These are phyloP conservation scores for Phytophthora sojae DNA, from an alignment of 352 stramenopile genomes.

Conservation along the genomic window DNA sequence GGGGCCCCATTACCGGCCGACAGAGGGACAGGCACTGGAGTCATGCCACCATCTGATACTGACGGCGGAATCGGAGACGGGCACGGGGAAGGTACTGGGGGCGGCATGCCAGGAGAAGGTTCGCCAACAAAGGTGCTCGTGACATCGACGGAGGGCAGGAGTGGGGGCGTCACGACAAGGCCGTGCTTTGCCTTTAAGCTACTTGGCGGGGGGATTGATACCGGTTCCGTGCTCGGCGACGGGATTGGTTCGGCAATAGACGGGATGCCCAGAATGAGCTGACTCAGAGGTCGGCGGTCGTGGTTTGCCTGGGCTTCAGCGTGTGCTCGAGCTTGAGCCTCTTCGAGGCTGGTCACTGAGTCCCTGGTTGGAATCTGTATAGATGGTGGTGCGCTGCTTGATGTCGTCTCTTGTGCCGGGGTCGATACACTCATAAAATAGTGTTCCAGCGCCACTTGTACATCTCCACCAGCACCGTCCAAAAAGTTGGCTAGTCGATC, in stretches of 20 bases:
- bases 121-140: constrained; percentile 52
- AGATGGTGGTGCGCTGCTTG: constrained; percentile 12
- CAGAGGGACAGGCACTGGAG: constrained; percentile 4
- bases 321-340: constrained; percentile 45
- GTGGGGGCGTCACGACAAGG: constrained; percentile 19
- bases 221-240: constrained; percentile 28
- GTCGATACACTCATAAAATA: constrained; percentile 89
- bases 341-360: constrained; percentile 27
- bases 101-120: constrained; percentile 48
- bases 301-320: constrained; percentile 51
- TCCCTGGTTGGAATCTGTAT: constrained; percentile 16
- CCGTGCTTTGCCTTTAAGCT: constrained; percentile 26
- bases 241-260: constrained; percentile 46
- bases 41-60: constrained; percentile 14
- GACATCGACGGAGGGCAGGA: constrained; percentile 38
- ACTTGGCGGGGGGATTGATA: constrained; percentile 24
- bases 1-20: constrained; percentile 11
- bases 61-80: constrained; percentile 30
- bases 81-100: constrained; percentile 38
- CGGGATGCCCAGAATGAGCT: constrained; percentile 78
- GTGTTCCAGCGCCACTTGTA: constrained; percentile 88
- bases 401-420: constrained; percentile 7
- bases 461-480: constrained; percentile 81
- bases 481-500: constrained; percentile 78
- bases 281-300: constrained; percentile 58